phyloP scores from a whole-genome alignment of 2,329 filamentous ascomycete species.

The Stylonectria norvegica region DNA sequence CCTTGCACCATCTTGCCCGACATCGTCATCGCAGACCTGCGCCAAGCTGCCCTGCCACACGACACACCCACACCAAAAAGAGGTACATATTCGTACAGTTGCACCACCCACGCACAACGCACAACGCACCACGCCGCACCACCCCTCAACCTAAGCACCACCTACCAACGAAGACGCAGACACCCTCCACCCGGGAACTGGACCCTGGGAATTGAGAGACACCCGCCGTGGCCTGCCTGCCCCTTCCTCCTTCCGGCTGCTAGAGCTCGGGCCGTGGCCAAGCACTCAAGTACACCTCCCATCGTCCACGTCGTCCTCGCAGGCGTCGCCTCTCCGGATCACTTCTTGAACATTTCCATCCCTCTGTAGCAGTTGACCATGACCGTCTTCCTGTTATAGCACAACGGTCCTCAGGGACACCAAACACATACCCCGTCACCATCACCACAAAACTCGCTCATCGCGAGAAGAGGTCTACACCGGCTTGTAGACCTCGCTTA shows the following conservation, averaged over 20 bases:
- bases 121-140: background rate
- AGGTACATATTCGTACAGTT: too few relatives aligned
- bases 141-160: background rate
- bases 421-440: slow-evolving; percentile 6
- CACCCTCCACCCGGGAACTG: too few relatives aligned
- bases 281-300: background rate
- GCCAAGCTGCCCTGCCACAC: too few relatives aligned
- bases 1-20: too few relatives aligned
- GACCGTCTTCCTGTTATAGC: slow-evolving; percentile 36
- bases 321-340: slow-evolving; percentile 9
- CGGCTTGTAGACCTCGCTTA: slow-evolving; percentile 24
- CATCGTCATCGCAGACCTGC: too few relatives aligned
- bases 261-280: background rate
- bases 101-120: too few relatives aligned
- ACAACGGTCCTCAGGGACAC: slow-evolving; percentile 38
- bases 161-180: background rate
- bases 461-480: slow-evolving; percentile 16
- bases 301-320: slow-evolving; percentile 5
- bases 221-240: background rate
- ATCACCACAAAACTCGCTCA: slow-evolving; percentile 7
- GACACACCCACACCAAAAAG: too few relatives aligned
- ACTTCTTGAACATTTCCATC: slow-evolving; percentile 11
- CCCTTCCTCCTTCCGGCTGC: slow-evolving; percentile 2
- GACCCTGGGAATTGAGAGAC: background rate
- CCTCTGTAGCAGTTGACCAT: slow-evolving; percentile 29